Evolutionary conservation across 768 basidiomycete species (phyloP), one percentile per base, ranked within the genome.

Genomic region (Myochromella boudieri): DNA sequence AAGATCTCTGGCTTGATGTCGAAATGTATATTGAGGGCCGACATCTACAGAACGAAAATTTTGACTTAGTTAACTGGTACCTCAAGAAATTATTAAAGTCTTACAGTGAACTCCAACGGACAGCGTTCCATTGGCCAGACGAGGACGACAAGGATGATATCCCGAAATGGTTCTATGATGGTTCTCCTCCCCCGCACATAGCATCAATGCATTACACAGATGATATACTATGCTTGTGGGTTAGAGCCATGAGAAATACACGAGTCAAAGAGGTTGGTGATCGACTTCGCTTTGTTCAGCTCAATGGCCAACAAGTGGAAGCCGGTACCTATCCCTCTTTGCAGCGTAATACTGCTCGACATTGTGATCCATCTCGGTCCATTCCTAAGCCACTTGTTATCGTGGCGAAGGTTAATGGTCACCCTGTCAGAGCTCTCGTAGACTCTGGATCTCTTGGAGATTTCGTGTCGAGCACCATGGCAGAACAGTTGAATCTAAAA

Each of bases 381-480:
- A 14, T 65, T 0, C 67, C 69, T 1, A 59, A 59, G 37, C 68
- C 68, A 0, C 25, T 70, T 0, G 57, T 68, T 0, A 49, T 71
- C 0, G 59, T 58, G 0, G 60, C 60, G 0, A 40, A 59, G 1
- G 49, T 74, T 9, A 68, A 69, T 46, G 67, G 60, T 0, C 46
- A 66, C 5, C 61, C 64, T 0, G 63, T 53, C 0, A 46, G 63
- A 1, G 68, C 70, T 0, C 43, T 72, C 6, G 34, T 74, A n/a
- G 70, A 74, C 39, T 60, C 64, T 0, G 68, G 69, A 11, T 74
- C 71, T 0, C 42, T 68, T 0, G 63, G 66, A 1, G 72, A 72
- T 42, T 72, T 74, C 31, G 63, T 72, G 43, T 67, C 67, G 1
- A 59, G 64, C 3, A 53, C 48, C 4, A 15, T 70, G 3, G 68